Percentiles rank a stretch among this genome's conserved stretches.
phyloP scores from a whole-genome alignment of 2,329 filamentous ascomycete species.

The Penicillium hordei region DNA sequence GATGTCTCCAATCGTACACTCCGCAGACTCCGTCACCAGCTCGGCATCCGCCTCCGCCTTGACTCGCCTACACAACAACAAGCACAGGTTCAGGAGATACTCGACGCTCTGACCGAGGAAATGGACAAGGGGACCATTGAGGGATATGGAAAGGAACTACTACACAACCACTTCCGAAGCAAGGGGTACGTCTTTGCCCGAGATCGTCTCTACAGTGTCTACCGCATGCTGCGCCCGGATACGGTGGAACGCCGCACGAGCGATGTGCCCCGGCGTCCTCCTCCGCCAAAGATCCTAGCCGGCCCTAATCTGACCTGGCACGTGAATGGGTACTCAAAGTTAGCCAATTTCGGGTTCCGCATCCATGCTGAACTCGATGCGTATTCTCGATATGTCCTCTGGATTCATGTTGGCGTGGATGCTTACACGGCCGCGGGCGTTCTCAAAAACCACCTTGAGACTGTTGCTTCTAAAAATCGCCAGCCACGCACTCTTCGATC shows the following conservation, averaged over 20 bases:
- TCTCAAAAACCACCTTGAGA: constrained; percentile 17
- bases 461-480: constrained; percentile 2
- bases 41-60: constrained; percentile 11
- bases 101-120: constrained; percentile 7
- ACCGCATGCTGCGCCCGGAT: constrained; percentile 10
- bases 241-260: constrained; percentile 6
- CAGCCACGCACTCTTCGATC: constrained; percentile 14
- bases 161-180: constrained; percentile 14
- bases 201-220: constrained; percentile 17
- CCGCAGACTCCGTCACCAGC: constrained; percentile 4
- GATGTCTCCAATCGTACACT: constrained; percentile 9
- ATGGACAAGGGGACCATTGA: constrained; percentile 15
- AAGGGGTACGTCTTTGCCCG: constrained; percentile 15
- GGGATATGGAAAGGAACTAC: constrained; percentile 12
- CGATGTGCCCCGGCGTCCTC: constrained; percentile 9
- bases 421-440: constrained; percentile 17
- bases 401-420: constrained; percentile 19
- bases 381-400: constrained; percentile 25
- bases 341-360: constrained; percentile 21
- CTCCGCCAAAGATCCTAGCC: constrained; percentile 13
- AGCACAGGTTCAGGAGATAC: constrained; percentile 10
- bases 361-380: constrained; percentile 26
- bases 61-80: constrained; percentile 8
- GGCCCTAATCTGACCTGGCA: constrained; percentile 24
- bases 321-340: constrained; percentile 23